phyloP scores from a whole-genome alignment of 371 early-diverging fungal genomes.

The Syncephalis plumigaleata region DNA sequence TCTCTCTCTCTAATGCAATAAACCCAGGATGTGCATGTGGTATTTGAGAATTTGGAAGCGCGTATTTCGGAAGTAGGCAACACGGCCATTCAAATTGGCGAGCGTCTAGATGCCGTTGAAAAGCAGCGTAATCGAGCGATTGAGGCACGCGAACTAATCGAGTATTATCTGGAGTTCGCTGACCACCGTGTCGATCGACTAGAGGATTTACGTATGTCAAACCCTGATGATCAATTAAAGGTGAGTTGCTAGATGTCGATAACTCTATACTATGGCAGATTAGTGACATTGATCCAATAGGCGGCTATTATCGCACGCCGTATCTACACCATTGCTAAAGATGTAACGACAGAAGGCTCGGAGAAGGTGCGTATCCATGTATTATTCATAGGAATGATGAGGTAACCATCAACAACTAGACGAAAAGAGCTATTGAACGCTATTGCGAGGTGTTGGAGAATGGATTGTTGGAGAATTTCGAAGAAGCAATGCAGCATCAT shows the following conservation, averaged over 20 bases:
- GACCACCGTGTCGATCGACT: slow-evolving; percentile 46
- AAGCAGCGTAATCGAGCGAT: slow-evolving; percentile 73
- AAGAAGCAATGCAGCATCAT: slow-evolving; percentile 57
- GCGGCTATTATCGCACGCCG: slow-evolving; percentile 76
- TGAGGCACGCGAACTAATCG: slow-evolving; percentile 78
- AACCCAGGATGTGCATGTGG: slow-evolving; percentile 54
- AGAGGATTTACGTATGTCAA: slow-evolving; percentile 46
- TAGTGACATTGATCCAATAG: slow-evolving; percentile 14
- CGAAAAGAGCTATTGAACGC: slow-evolving; percentile 62
- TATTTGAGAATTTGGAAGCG: slow-evolving; percentile 68
- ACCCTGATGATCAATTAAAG: slow-evolving; percentile 75
- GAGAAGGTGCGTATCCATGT: slow-evolving; percentile 52
- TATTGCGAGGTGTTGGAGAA: slow-evolving; percentile 87
- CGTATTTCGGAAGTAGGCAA: slow-evolving; percentile 84
- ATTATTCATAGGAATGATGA: not conserved
- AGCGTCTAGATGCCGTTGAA: slow-evolving; percentile 88
- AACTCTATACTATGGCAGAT: not conserved
- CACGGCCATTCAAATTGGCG: slow-evolving; percentile 91
- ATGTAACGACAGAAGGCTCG: slow-evolving; percentile 65
- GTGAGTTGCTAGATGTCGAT: slow-evolving; percentile 12
- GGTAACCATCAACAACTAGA: slow-evolving; percentile 16
- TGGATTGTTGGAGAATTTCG: slow-evolving; percentile 70
- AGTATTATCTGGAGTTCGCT: slow-evolving; percentile 76
- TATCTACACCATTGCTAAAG: slow-evolving; percentile 72
- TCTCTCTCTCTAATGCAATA: not conserved